These are phyloP conservation scores for Acacia acuminata DNA, from an alignment of 306 rosid species.

Conservation along the genomic window DNA sequence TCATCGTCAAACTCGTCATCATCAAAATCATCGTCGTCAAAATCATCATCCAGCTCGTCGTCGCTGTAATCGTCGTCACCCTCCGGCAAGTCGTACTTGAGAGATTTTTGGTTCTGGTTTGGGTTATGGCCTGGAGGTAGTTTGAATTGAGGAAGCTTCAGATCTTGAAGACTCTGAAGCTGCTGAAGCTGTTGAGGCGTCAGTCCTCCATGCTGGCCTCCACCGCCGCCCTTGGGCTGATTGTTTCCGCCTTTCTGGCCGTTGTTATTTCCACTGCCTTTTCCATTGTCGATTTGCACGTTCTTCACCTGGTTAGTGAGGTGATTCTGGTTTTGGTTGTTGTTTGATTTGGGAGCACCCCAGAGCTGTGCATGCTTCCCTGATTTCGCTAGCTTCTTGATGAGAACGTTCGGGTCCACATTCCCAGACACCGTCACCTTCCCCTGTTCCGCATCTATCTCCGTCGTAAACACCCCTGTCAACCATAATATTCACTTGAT, in stretches of 20 bases:
- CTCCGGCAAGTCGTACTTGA: slow-evolving; percentile 38
- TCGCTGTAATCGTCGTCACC: slow-evolving; percentile 44
- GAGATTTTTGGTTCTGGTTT: slow-evolving; percentile 43
- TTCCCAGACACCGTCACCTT: slow-evolving; percentile 86
- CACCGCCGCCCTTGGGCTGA: slow-evolving; percentile 45
- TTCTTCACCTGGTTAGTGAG: slow-evolving; percentile 53
- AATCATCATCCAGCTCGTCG: slow-evolving; percentile 36
- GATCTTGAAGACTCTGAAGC: slow-evolving; percentile 54
- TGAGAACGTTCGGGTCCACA: slow-evolving; percentile 84
- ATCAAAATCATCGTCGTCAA: slow-evolving; percentile 29
- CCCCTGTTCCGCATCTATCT: slow-evolving; percentile 89
- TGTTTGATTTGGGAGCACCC: slow-evolving; percentile 56
- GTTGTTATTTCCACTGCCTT: slow-evolving; percentile 41
- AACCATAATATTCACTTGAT: neutral
- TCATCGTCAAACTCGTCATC: slow-evolving; percentile 46
- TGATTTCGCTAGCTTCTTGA: slow-evolving; percentile 87
- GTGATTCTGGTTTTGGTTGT: slow-evolving; percentile 37
- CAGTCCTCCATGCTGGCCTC: slow-evolving; percentile 5
- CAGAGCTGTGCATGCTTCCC: slow-evolving; percentile 92
- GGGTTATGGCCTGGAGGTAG: slow-evolving; percentile 38
- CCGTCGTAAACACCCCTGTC: slow-evolving; percentile 86
- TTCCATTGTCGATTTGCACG: slow-evolving; percentile 55
- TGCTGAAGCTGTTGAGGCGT: slow-evolving; percentile 37
- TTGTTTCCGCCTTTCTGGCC: slow-evolving; percentile 55
- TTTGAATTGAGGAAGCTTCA: slow-evolving; percentile 56